These are phyloP conservation scores for Talaromyces sp. DNA, from an alignment of 2,329 filamentous ascomycete genomes.

Conservation along the genomic window DNA sequence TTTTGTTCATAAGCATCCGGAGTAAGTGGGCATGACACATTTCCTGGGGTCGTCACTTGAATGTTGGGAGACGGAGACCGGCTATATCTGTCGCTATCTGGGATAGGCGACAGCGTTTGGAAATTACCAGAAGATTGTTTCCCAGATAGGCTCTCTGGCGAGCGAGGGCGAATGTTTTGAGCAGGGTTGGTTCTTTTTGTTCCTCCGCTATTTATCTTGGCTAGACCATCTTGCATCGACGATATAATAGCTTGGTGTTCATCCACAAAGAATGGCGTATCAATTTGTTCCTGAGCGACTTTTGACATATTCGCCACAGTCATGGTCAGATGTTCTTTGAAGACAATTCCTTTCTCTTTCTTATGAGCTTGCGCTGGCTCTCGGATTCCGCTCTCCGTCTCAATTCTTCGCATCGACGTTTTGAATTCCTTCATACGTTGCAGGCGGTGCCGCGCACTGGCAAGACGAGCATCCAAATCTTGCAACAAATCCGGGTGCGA, in stretches of 20 bases:
- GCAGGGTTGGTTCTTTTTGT: background rate
- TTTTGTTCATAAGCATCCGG: background rate
- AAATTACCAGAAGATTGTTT: constrained; percentile 1
- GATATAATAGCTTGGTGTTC: constrained; percentile 28
- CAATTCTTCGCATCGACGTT: constrained; percentile 24
- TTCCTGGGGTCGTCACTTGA: constrained; percentile 3
- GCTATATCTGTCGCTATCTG: constrained; percentile 3
- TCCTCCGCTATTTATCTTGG: constrained; percentile 22
- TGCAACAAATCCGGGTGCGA: constrained; percentile 46
- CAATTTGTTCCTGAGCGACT: constrained; percentile 24
- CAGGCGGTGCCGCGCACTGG: constrained; percentile 62
- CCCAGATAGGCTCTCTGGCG: background rate
- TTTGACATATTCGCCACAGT: constrained; percentile 34
- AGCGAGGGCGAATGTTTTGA: background rate
- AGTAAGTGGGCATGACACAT: background rate
- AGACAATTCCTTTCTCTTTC: constrained; percentile 17
- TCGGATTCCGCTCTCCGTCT: background rate
- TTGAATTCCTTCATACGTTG: constrained; percentile 69
- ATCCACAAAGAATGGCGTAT: constrained; percentile 15
- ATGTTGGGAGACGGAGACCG: constrained; percentile 6
- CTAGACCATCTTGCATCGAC: constrained; percentile 28
- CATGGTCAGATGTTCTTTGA: constrained; percentile 34
- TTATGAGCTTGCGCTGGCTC: constrained; percentile 8
- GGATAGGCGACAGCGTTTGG: constrained; percentile 5
- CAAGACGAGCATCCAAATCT: constrained; percentile 64